Evolutionary conservation across 768 basidiomycete species (phyloP).

Genomic region (Collybia sordida): DNA sequence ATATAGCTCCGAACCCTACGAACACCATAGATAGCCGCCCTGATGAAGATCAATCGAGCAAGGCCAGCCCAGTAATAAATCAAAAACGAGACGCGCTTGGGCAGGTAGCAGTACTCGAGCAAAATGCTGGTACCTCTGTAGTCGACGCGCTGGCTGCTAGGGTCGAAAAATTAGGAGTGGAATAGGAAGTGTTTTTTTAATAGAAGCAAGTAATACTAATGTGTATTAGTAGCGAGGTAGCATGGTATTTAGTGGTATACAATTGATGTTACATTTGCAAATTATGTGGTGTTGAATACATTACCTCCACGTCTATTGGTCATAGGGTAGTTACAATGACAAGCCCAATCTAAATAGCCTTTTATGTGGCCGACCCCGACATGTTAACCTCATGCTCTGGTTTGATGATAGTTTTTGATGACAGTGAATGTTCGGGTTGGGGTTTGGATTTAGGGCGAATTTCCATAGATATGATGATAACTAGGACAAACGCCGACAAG

Average conservation of each 20-base stretch:
- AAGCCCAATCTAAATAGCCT: no score
- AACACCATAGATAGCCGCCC: constrained; percentile 3
- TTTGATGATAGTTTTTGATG: constrained; percentile 23
- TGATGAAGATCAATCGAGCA: constrained; percentile 15
- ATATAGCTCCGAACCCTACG: constrained; percentile 6
- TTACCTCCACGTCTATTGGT: constrained; percentile 8
- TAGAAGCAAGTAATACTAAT: constrained; percentile 13
- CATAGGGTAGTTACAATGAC: no score
- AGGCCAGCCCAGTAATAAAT: constrained; percentile 10
- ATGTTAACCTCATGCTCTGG: constrained; percentile 30
- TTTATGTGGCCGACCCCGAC: constrained; percentile 32
- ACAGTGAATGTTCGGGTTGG: constrained; percentile 19
- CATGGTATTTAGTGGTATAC: constrained; percentile 24
- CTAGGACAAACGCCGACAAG: constrained; percentile 62
- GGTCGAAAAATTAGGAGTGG: constrained; percentile 59
- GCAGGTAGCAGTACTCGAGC: constrained; percentile 6
- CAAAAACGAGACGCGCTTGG: constrained; percentile 1
- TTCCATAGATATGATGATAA: constrained; percentile 72
- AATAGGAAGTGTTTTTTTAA: constrained; percentile 27
- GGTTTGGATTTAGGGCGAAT: constrained; percentile 45
- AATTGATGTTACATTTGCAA: constrained; percentile 34
- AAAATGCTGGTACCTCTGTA: constrained; percentile 8
- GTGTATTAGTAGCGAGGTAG: constrained; percentile 17
- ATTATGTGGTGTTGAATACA: constrained; percentile 28
- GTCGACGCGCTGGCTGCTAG: constrained; percentile 40